Conservation (phyloP, 352 stramenopile species). For the Thraustochytrium sp. region DNA sequence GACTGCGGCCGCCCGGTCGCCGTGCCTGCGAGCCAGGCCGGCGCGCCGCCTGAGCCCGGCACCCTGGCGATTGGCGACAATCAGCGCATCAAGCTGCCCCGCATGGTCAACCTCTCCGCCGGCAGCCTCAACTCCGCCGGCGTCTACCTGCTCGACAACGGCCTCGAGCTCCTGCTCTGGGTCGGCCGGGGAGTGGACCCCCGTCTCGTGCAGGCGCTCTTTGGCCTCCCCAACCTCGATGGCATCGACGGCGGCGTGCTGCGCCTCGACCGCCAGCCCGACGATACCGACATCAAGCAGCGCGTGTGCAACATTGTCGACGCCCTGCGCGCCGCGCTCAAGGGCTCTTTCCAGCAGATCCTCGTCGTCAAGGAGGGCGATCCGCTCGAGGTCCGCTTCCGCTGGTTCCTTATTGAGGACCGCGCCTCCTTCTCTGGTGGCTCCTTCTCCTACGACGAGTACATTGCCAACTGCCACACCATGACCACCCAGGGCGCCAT, state of each 20-base stretch:
- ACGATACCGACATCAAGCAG: conserved; percentile 61
- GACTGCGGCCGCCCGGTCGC: conserved; percentile 15
- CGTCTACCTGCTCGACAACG: conserved; percentile 94
- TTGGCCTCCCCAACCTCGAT: conserved; percentile 87
- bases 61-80: conserved; percentile 66
- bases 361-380: conserved; percentile 84
- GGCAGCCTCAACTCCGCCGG: conserved; percentile 84
- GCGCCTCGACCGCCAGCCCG: conserved; percentile 55
- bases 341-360: conserved; percentile 70
- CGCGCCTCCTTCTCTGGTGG: conserved; percentile 91
- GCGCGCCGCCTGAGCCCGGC: conserved; percentile 60
- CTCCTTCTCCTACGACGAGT: conserved; percentile 96
- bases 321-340: conserved; percentile 63
- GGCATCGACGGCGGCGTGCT: conserved; percentile 66
- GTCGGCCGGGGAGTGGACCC: conserved; percentile 79
- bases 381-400: conserved; percentile 78
- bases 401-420: conserved; percentile 96
- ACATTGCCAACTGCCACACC: conserved; percentile 62
- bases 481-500: neutral
- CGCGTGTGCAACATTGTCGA: conserved; percentile 77
- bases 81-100: conserved; percentile 45
- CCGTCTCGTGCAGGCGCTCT: conserved; percentile 79
- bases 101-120: conserved; percentile 85
- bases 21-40: conserved; percentile 50
- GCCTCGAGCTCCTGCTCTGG: conserved; percentile 90